Evolutionary conservation across 2,329 filamentous ascomycete species (phyloP).

Genomic region (Xylariaceae sp.): DNA sequence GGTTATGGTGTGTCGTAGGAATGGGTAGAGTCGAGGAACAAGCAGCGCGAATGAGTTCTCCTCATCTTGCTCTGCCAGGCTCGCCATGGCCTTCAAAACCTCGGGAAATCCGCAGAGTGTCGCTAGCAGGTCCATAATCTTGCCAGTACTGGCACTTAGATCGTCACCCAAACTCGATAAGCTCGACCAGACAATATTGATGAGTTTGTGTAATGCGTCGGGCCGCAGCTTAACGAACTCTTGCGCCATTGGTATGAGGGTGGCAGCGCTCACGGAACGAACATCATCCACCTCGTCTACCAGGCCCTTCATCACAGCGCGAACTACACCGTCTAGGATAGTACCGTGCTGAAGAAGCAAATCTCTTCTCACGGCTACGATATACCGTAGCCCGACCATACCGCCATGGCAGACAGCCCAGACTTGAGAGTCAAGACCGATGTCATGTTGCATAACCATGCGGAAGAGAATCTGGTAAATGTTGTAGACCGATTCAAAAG

Average conservation of each 20-base stretch:
- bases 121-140: conserved; percentile 95
- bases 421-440: conserved; percentile 65
- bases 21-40: conserved; percentile 90
- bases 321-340: conserved; percentile 88
- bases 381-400: conserved; percentile 93
- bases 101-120: conserved; percentile 93
- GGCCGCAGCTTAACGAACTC: conserved; percentile 88
- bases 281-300: conserved; percentile 92
- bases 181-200: conserved; percentile 96
- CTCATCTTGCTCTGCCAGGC: conserved; percentile 73
- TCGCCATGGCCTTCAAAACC: conserved; percentile 90
- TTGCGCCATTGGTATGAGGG: conserved; percentile 88
- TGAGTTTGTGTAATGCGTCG: conserved; percentile 69
- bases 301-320: conserved; percentile 90
- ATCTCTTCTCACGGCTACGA: conserved; percentile 92
- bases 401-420: conserved; percentile 98
- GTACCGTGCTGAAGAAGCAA: conserved; percentile 75
- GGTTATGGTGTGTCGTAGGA: conserved; percentile 93
- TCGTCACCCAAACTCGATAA: conserved; percentile 95
- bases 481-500: conserved; percentile 70
- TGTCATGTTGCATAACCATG: conserved; percentile 86
- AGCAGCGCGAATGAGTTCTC: conserved; percentile 88
- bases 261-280: conserved; percentile 94
- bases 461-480: conserved; percentile 81
- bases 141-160: conserved; percentile 92